These are phyloP conservation scores for Myriosclerotinia curreyana DNA, from an alignment of 2,329 filamentous ascomycete genomes.

Conservation along the genomic window DNA sequence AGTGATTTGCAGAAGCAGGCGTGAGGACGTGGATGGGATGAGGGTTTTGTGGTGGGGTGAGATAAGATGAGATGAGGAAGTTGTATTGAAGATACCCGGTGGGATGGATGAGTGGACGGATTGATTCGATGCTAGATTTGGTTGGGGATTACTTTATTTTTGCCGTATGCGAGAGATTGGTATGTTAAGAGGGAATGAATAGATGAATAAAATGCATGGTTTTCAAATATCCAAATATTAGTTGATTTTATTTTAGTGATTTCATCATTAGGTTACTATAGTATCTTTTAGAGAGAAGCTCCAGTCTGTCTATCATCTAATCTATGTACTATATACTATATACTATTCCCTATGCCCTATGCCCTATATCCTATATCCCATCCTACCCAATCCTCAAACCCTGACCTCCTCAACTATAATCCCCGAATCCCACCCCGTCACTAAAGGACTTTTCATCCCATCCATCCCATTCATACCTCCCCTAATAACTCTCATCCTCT, in stretches of 20 bases:
- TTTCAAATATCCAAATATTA: too few relatives aligned
- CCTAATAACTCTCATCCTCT: background rate
- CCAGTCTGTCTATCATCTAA: background rate
- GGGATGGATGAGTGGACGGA: background rate
- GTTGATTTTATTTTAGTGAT: background rate
- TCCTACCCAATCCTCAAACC: background rate
- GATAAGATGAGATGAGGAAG: background rate
- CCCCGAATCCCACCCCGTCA: constrained; percentile 33
- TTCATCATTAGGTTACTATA: background rate
- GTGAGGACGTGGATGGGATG: constrained; percentile 17
- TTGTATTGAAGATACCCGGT: background rate
- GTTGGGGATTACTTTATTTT: background rate
- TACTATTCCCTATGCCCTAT: too few relatives aligned
- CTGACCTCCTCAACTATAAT: constrained; percentile 22
- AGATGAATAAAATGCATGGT: background rate
- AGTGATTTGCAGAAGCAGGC: constrained; percentile 68
- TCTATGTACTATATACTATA: too few relatives aligned
- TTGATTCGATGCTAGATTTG: background rate
- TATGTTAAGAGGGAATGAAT: background rate
- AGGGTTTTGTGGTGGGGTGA: background rate
- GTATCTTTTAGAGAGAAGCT: background rate
- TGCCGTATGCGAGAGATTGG: background rate
- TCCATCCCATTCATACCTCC: constrained; percentile 7
- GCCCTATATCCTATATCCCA: background rate
- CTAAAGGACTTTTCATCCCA: constrained; percentile 30